phyloP scores from a whole-genome alignment of 2,329 filamentous ascomycete species.

The Helotiales sp. region DNA sequence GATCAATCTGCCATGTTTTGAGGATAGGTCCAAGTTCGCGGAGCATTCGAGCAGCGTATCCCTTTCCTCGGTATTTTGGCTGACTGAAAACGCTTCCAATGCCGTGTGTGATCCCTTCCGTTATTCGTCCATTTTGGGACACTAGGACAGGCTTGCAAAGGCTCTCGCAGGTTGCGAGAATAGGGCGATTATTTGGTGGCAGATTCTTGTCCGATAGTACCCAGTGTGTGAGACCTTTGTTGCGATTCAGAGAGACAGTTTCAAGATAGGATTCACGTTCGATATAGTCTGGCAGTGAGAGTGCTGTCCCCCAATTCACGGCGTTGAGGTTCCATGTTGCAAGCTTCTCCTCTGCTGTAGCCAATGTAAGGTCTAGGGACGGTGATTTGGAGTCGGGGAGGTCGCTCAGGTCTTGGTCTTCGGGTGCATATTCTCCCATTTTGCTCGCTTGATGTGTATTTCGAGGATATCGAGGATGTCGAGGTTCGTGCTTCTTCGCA shows the following conservation, averaged over 20 bases:
- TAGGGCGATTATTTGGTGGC: conserved; percentile 45
- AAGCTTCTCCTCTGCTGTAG: conserved; percentile 55
- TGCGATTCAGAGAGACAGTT: conserved; percentile 55
- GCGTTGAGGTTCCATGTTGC: conserved; percentile 57
- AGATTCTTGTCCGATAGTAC: conserved; percentile 54
- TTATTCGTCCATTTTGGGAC: conserved; percentile 40
- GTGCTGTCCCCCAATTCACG: conserved; percentile 57
- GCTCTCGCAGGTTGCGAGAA: conserved; percentile 65
- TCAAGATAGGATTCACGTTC: conserved; percentile 58
- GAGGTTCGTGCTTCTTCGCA: not conserved
- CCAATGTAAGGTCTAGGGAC: conserved; percentile 51
- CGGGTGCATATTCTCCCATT: conserved; percentile 20
- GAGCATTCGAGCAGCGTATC: conserved; percentile 79
- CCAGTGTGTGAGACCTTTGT: conserved; percentile 61
- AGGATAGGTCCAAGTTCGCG: conserved; percentile 58
- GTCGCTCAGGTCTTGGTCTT: conserved; percentile 5
- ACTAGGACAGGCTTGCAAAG: conserved; percentile 59
- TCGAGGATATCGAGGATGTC: not conserved
- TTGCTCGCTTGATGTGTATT: conserved; percentile 4
- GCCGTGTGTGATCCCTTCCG: conserved; percentile 67
- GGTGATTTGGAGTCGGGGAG: conserved; percentile 31
- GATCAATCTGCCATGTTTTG: conserved; percentile 51
- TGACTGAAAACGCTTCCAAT: conserved; percentile 80
- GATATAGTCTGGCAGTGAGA: conserved; percentile 57
- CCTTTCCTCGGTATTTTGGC: conserved; percentile 63